These are phyloP conservation scores for Venturia oleaginea DNA, from an alignment of 2,329 filamentous ascomycete genomes.

Conservation along the genomic window DNA sequence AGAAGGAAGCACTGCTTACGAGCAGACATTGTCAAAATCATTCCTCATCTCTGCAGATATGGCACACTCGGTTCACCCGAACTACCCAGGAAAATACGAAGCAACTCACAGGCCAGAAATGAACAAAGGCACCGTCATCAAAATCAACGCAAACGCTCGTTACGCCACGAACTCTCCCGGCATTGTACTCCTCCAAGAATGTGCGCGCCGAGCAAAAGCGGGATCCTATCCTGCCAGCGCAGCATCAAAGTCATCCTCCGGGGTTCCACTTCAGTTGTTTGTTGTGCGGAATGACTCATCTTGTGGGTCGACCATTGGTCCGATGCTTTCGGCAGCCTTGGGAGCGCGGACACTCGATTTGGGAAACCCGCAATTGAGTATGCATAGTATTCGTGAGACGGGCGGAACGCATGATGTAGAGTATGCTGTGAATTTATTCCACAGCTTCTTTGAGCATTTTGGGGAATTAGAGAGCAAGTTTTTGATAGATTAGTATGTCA, in stretches of 20 bases:
- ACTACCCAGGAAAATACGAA: constrained; percentile 90
- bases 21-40: constrained; percentile 82
- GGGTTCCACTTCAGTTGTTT: constrained; percentile 87
- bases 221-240: constrained; percentile 33
- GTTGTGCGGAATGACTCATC: constrained; percentile 92
- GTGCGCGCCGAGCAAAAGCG: constrained; percentile 53
- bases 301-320: constrained; percentile 93
- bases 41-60: constrained; percentile 96
- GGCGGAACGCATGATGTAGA: constrained; percentile 81
- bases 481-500: constrained; percentile 50
- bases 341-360: constrained; percentile 85
- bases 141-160: constrained; percentile 94
- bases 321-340: constrained; percentile 83
- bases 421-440: constrained; percentile 76
- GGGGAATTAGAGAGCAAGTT: constrained; percentile 76
- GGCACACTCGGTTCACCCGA: constrained; percentile 93
- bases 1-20: constrained; percentile 63
- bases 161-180: constrained; percentile 96
- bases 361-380: constrained; percentile 87
- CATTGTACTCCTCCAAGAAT: constrained; percentile 85
- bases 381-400: constrained; percentile 95
- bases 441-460: constrained; percentile 78
- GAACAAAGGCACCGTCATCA: constrained; percentile 94
- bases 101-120: constrained; percentile 82
- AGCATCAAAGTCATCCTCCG: constrained; percentile 34